A percentile compares a stretch with the other conserved stretches of the same genome.
Conservation (phyloP, 306 rosid species). For the Vicia sativa region DNA sequence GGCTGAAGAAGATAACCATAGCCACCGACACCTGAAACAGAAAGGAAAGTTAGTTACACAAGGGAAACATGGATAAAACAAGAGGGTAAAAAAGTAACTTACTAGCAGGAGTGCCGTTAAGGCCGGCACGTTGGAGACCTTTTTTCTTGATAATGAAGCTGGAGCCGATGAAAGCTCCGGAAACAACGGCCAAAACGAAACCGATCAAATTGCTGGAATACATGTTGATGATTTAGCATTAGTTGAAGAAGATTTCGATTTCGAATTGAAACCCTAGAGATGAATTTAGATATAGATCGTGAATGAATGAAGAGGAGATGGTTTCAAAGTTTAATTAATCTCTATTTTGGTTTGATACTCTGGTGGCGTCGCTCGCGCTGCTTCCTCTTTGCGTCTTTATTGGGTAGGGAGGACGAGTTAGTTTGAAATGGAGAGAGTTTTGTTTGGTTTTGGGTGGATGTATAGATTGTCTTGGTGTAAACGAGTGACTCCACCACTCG, state of each 20-base stretch:
- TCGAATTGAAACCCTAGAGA: conserved; percentile 7
- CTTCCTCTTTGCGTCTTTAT: not conserved
- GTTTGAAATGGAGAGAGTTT: not conserved
- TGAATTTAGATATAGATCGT: not conserved
- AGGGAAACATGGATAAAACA: not conserved
- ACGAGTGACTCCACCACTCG: no score
- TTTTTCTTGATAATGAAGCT: conserved; percentile 89
- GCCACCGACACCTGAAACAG: conserved; percentile 69
- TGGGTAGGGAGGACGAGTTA: not conserved
- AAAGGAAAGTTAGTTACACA: not conserved
- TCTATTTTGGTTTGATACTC: not conserved
- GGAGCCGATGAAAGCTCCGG: conserved; percentile 86
- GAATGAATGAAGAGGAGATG: not conserved
- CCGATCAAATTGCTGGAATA: conserved; percentile 73
- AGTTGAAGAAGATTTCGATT: not conserved
- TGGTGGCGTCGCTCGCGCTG: not conserved
- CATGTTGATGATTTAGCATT: conserved; percentile 37
- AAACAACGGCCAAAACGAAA: conserved; percentile 64
- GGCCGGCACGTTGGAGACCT: conserved; percentile 74
- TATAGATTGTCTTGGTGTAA: no score
- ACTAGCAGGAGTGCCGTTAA: conserved; percentile 67
- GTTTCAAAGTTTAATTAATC: not conserved
- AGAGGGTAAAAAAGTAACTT: not conserved
- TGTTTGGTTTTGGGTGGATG: not conserved
- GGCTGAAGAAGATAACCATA: conserved; percentile 83